Percentiles rank a stretch among this genome's conserved stretches.
These are phyloP conservation scores for Eucalyptus curtisii DNA, from an alignment of 345 rosid species.

Conservation along the genomic window DNA sequence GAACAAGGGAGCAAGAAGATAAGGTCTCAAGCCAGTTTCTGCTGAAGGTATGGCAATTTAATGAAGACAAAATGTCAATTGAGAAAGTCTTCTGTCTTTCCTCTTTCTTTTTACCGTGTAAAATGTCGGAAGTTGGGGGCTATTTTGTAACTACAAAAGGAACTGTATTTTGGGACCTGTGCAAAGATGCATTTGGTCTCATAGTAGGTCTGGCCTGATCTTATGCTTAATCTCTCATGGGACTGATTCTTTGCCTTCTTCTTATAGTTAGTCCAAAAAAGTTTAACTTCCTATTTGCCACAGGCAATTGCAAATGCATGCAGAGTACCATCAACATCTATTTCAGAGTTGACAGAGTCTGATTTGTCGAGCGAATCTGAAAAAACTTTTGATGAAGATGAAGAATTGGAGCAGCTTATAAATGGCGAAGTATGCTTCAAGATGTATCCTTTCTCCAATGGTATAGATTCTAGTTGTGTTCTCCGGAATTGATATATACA, in stretches of 20 bases:
- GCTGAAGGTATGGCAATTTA: slow-evolving; percentile 45
- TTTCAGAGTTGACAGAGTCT: slow-evolving; percentile 45
- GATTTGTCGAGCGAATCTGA: slow-evolving; percentile 42
- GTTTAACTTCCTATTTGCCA: neutral
- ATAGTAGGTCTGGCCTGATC: neutral
- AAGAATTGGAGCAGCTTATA: slow-evolving; percentile 71
- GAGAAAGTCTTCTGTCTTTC: neutral
- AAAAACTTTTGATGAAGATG: slow-evolving; percentile 46
- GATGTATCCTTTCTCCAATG: slow-evolving; percentile 59
- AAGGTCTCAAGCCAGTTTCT: slow-evolving; percentile 56
- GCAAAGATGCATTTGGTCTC: neutral
- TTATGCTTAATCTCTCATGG: neutral
- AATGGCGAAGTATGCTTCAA: slow-evolving; percentile 60
- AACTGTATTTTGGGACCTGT: neutral
- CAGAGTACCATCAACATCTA: slow-evolving; percentile 36
- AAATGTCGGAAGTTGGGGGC: neutral
- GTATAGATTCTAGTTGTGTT: slow-evolving; percentile 21
- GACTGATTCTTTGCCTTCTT: neutral
- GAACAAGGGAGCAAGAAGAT: slow-evolving; percentile 78
- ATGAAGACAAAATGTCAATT: neutral
- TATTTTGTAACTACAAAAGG: neutral
- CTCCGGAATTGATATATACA: neutral
- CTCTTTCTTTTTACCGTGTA: neutral
- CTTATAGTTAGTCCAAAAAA: neutral
- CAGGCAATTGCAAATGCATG: slow-evolving; percentile 87